Base-by-base conservation (phyloP, 116 monocot species). In the Cymodocea nodosa region DNA sequence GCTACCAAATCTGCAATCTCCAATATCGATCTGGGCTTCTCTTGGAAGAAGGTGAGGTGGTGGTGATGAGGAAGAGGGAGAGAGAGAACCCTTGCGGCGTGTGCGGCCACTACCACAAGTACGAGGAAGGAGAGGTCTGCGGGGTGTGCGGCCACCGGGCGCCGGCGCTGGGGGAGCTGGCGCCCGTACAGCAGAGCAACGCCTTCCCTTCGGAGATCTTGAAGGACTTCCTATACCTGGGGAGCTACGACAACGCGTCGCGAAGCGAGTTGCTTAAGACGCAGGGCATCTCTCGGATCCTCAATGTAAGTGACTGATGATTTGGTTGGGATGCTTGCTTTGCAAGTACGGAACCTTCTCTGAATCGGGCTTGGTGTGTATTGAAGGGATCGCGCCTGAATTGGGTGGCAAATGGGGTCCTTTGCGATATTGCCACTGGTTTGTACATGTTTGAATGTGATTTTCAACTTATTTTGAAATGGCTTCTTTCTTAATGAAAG, bases 181-280 rank as follows among this genome's bases (percentile, higher is more conserved):
- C 64, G 48, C 30, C 30, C 30, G 35, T 50, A 4, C 64, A 48
- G 18, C 76, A 71, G 20, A 51, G 61, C 73, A 77, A 84, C 55
- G 89, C 94, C 20, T 94, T 94, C 71, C 84, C 94, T 3, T 76
- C 80, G 13, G 94, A 94, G 81, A 89, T 94, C 71, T 48, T 83
- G 34, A 75, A 70, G 67, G 87, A 87, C 35, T 94, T 94, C 57
- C 78, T 94, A 68, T 94, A 78, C 71, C 72, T 94, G 17, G 94
- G 94, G 10, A 89, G 89, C 77, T 94, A 94, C 72, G 94, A 94
- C 76, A 94, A 94, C 73, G 89, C 94, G 18, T 94, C 87, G 9
- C 75, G 94, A 14, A 73, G 79, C n/a, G 94, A 94, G 77, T 74
- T 94, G 17, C 84, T 94, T 64, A 94, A 87, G 76, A 84, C 94